A percentile compares a stretch with the other conserved stretches of the same genome.
Conservation (phyloP, 352 stramenopile genomes). For the Globisporangium cystogenes region DNA sequence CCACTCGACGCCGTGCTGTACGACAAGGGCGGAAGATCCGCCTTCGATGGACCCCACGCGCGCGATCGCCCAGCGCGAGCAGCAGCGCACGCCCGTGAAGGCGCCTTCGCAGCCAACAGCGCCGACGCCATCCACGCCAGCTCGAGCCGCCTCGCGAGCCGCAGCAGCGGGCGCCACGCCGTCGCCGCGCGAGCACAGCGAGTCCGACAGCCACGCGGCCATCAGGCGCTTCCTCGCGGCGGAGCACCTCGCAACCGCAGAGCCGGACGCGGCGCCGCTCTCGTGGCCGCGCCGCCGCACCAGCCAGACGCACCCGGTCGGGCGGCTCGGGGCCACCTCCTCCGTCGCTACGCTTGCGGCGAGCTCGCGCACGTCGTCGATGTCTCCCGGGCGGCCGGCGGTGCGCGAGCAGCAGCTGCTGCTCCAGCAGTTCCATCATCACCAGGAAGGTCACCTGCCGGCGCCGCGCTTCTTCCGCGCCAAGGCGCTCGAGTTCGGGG, state of each 20-base stretch:
- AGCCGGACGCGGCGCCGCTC: background rate
- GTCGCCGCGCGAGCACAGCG: background rate
- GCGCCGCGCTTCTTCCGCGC: slow-evolving; percentile 6
- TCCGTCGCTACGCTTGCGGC: background rate
- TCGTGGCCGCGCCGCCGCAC: slow-evolving; percentile 6
- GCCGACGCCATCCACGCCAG: background rate
- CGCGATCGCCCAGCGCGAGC: background rate
- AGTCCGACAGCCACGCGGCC: background rate
- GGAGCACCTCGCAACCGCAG: background rate
- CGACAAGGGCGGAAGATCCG: background rate
- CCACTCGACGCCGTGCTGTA: background rate
- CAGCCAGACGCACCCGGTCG: slow-evolving; percentile 1
- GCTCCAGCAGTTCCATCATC: slow-evolving; percentile 6
- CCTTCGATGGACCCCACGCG: background rate
- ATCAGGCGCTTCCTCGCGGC: slow-evolving; percentile 2
- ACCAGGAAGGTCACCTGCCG: background rate
- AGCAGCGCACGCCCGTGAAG: background rate
- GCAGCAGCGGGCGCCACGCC: background rate
- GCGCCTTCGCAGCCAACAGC: background rate
- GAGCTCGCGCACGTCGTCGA: background rate
- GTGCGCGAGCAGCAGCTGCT: background rate
- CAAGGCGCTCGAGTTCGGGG: background rate
- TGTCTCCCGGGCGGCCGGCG: background rate
- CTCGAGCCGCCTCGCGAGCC: background rate
- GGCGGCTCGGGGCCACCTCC: background rate